Conservation (phyloP, 1,284 basidiomycete species). For the Microbotryum saponariae region DNA sequence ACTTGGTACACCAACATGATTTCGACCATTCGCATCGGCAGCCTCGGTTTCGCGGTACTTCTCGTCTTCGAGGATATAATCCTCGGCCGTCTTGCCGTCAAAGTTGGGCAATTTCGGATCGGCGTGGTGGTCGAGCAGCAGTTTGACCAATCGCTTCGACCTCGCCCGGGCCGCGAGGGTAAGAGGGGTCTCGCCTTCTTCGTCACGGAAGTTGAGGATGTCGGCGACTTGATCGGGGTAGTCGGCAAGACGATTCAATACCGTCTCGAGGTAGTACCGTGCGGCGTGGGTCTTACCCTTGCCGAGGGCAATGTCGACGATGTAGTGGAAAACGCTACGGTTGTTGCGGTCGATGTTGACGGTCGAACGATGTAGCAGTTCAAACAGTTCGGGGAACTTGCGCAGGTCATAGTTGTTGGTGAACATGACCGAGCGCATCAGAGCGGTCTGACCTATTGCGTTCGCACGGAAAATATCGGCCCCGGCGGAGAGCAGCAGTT, state of each 20-base stretch:
- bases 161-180: slow-evolving; percentile 94
- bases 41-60: slow-evolving; percentile 57
- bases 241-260: slow-evolving; percentile 79
- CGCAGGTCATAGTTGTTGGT: slow-evolving; percentile 99
- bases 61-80: slow-evolving; percentile 98
- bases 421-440: slow-evolving; percentile 99
- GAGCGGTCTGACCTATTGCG: slow-evolving; percentile 88
- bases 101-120: slow-evolving; percentile 92
- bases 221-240: slow-evolving; percentile 95
- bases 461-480: slow-evolving; percentile 98
- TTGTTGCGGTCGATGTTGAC: slow-evolving; percentile 98
- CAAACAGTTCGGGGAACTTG: slow-evolving; percentile 97
- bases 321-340: slow-evolving; percentile 97
- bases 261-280: slow-evolving; percentile 97
- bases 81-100: slow-evolving; percentile 95
- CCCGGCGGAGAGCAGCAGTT: slow-evolving; percentile 84
- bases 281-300: slow-evolving; percentile 97
- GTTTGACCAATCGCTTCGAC: slow-evolving; percentile 91
- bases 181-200: slow-evolving; percentile 95
- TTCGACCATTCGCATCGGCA: slow-evolving; percentile 12
- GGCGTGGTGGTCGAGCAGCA: slow-evolving; percentile 92
- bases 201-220: slow-evolving; percentile 98
- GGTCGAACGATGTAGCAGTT: slow-evolving; percentile 90
- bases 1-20: neutral
- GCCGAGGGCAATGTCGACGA: slow-evolving; percentile 95